Percentiles rank a stretch among this genome's conserved stretches.
These are phyloP conservation scores for Eucalyptus melliodora DNA, from an alignment of 345 rosid species.

Conservation along the genomic window DNA sequence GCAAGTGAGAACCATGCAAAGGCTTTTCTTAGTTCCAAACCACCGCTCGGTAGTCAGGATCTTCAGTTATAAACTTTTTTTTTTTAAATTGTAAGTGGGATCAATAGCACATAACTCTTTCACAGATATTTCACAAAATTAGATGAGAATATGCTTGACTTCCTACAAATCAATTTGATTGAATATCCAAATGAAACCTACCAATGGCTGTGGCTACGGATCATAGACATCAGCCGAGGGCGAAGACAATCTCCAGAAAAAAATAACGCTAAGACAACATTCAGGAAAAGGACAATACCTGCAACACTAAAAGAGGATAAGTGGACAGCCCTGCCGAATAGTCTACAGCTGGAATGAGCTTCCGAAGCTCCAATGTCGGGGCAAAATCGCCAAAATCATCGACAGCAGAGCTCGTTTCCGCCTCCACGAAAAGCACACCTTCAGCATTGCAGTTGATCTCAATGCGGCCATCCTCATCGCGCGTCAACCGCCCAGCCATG, in stretches of 20 bases:
- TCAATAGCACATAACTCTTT: background rate
- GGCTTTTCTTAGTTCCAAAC: background rate
- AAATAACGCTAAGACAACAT: background rate
- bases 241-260: background rate
- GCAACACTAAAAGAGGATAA: conserved; percentile 77
- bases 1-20: background rate
- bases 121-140: background rate
- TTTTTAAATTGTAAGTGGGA: background rate
- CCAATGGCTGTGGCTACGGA: background rate
- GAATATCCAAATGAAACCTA: background rate
- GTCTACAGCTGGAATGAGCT: conserved; percentile 85
- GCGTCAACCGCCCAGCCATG: conserved; percentile 58
- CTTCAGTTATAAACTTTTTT: background rate
- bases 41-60: background rate
- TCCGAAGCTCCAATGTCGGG: conserved; percentile 66
- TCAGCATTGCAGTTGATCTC: conserved; percentile 85
- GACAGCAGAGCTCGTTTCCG: conserved; percentile 49
- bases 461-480: conserved; percentile 56
- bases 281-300: conserved; percentile 24
- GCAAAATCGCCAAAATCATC: conserved; percentile 90
- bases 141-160: background rate
- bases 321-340: conserved; percentile 65
- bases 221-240: background rate
- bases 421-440: conserved; percentile 78
- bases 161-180: background rate